Evolutionary conservation across 1,139 yeast species (phyloP).

Genomic region (Martiniozyma asiatica): DNA sequence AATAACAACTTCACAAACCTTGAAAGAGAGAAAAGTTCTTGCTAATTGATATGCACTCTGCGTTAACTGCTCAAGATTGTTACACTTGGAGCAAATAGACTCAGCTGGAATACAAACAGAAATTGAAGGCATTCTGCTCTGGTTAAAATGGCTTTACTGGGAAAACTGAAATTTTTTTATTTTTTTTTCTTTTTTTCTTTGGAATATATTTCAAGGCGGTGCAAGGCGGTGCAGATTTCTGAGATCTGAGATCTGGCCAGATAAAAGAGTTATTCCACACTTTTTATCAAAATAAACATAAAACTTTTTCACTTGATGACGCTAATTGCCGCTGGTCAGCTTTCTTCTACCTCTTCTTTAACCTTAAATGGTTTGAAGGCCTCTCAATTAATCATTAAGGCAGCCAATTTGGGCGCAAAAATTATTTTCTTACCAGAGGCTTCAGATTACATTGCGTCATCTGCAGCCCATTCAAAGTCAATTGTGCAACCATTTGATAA

Average conservation of each 20-base stretch:
- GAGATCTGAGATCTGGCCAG: too few species aligned
- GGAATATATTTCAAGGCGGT: background rate
- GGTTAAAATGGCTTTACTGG: too few species aligned
- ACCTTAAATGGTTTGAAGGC: conserved; percentile 48
- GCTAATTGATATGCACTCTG: conserved; percentile 68
- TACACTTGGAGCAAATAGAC: too few species aligned
- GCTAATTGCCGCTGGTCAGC: conserved; percentile 74
- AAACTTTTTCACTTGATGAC: too few species aligned
- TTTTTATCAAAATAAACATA: too few species aligned
- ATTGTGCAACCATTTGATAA: conserved; percentile 42
- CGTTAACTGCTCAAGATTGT: conserved; percentile 64
- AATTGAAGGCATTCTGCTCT: too few species aligned
- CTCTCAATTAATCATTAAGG: conserved; percentile 44
- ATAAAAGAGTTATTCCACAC: too few species aligned
- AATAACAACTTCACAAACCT: conserved; percentile 63
- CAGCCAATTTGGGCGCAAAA: conserved; percentile 45
- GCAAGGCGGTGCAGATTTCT: background rate
- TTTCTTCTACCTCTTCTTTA: conserved; percentile 62
- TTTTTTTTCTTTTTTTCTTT: background rate
- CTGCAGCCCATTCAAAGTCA: conserved; percentile 50
- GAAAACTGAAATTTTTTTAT: too few species aligned
- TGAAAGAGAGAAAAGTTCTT: conserved; percentile 54
- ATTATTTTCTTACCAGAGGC: conserved; percentile 88
- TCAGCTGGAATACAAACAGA: too few species aligned
- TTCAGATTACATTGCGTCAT: conserved; percentile 69